Evolutionary conservation across 2,329 filamentous ascomycete species (phyloP), one percentile per base, ranked within the genome.

Genomic region (Stemphylium beticola): DNA sequence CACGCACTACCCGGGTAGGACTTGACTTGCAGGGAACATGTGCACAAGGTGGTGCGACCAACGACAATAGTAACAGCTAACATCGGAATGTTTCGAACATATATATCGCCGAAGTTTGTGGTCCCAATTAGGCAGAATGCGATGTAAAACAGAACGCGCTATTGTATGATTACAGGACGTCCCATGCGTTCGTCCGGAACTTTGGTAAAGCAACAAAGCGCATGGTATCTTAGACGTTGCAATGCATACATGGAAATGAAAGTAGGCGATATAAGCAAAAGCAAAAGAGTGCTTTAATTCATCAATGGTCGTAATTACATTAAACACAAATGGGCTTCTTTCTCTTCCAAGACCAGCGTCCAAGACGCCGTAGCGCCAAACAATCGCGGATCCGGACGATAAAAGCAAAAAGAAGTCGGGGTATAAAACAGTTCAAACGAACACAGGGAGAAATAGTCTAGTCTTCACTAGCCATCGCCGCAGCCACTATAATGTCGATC

Each of bases 401-500:
- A 10, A 45, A 45, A 51, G 17, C 18, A 40, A 20, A 44, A 44
- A 2, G 11, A 29, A 29, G 26, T 29, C 26, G 34, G 51, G 51
- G 51, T 54, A 54, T 54, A 49, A 41, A 50, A 54, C 51, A 36
- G 17, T 49, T 53, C 49, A 31, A 52, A 26, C 15, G 20, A 39
- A 18, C 29, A 12, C 26, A 42, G 26, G 31, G 31, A 45, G 31
- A n/a, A 15, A 17, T 7, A 26, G 14, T 24, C 17, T 45, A 45
- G 31, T 51, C 60, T 32, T 47, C 33, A 10, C 29, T 39, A 15
- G 52, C 57, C 40, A 58, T 39, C 1, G 63, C 65, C 34, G 72
- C 72, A 44, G 85, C 87, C 49, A 90, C 84, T 17, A 90, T 72
- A n/a, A 81, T 81, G 74, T 89, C 87, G 63, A 89, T 74, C 0